Evolutionary conservation across 2,329 filamentous ascomycete species (phyloP), one percentile per base, ranked within the genome.

Genomic region (Fusarium nurragi): DNA sequence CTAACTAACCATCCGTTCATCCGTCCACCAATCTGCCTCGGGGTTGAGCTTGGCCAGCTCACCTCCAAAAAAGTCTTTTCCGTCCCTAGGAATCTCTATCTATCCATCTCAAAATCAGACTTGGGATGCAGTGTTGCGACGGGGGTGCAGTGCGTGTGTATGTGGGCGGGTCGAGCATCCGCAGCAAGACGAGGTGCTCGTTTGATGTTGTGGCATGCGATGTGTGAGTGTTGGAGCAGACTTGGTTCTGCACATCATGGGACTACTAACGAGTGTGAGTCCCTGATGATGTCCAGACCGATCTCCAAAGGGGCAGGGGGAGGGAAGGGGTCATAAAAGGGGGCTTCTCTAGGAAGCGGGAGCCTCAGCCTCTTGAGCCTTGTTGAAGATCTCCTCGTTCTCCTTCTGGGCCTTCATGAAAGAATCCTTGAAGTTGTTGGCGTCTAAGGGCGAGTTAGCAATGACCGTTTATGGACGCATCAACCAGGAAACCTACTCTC

Each of bases 371-470:
- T 71, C 57, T 68, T 73, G 41, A 26, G 72, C 73, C 77, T 85
- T 82, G 69, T 81, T 82, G 83, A 97, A 96, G 57, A 97, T 84
- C 69, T 86, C 88, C 85, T 95, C 93, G 81, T 98, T 99, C 78
- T 97, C 93, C 83, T 94, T 89, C 84, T 97, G 94, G 52, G 95
- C 94, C 85, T 96, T 93, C 83, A 97, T 88, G 84, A 98, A 98
- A 55, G 93, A 90, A 69, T 98, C 94, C 86, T 97, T 98, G 88
- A 99, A 98, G 62, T 88, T 84, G 80, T 97, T 97, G 84, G 95
- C 95, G 76, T 98, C 93, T 97, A 68, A 14, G 71, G 79, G 69
- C 77, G 74, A 56, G 59, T 67, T 23, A 71, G 46, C 39, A 40
- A 47, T 26, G 22, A 28, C 23, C 5, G 28, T 28, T 22, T 28